Evolutionary conservation across 495 filamentous ascomycete genomes (phyloP), one percentile per base, ranked within the genome.

Genomic region (Penicillium arizonense): DNA sequence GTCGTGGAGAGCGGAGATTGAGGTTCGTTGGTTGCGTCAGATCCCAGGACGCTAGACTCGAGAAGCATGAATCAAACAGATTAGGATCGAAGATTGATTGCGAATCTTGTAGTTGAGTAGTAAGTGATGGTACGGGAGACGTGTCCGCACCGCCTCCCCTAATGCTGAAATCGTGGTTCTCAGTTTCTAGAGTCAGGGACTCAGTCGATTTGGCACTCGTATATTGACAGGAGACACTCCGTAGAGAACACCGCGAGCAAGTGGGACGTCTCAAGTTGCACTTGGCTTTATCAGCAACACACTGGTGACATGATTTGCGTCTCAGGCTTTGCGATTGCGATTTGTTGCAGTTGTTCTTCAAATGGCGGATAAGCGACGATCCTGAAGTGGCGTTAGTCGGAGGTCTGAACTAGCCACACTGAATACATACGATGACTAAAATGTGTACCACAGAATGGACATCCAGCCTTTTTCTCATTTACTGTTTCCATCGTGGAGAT

Each of bases 291-390:
- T 50, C 16, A 0, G 46, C 33, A 8, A 47, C 50, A 28, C 56
- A 58, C 34, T 58, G 56, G n/a, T 28, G 12, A 23, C 56, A 58
- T 11, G 56, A 47, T 14, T 50, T 53, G 16, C 56, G 56, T 12
- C 50, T 32, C 21, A 39, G 24, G 24, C 24, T 26, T 26, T 26
- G n/a, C 1, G 44, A 28, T 18, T 50, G 50, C 0, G 12, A 8
- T 26, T 58, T 37, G 14, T 58, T 58, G 40, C 56, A 58, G 18
- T 50, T 58, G 23, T 54, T 58, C 24, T 38, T 44, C 13, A 53
- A 26, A 44, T 58, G 56, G 26, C 56, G 56, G 36, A 58, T 40
- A 37, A 58, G 56, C 8, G 56, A 58, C 2, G 56, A 58, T 24
- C 50, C 56, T 58, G 35, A 2, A 36, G 28, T 20, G 18, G 38